A percentile compares a stretch with the other conserved stretches of the same genome.
Evolutionary conservation across 1,139 yeast genomes (phyloP).

Genomic region (Pneumocystis wakefieldiae): DNA sequence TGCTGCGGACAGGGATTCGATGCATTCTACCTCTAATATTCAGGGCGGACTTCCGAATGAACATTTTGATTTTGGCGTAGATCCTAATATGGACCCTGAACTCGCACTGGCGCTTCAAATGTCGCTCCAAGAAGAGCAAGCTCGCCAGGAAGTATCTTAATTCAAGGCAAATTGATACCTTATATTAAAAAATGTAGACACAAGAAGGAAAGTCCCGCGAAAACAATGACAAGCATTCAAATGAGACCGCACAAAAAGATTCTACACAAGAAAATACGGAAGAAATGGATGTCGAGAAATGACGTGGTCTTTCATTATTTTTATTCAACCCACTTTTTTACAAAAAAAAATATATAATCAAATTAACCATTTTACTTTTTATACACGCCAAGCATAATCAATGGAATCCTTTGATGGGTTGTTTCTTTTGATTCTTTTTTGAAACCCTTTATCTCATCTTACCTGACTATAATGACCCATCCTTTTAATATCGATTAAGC

Average conservation of each 20-base stretch:
- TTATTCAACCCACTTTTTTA: too few species aligned
- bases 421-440: background rate
- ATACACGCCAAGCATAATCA: too few species aligned
- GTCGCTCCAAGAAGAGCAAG: constrained; percentile 68
- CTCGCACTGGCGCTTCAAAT: constrained; percentile 83
- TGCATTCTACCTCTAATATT: constrained; percentile 34
- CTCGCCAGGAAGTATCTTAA: constrained; percentile 45
- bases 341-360: too few species aligned
- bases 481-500: background rate
- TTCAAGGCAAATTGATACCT: background rate
- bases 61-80: constrained; percentile 49
- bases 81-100: constrained; percentile 92
- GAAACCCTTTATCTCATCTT: background rate
- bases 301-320: background rate
- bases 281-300: background rate
- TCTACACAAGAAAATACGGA: constrained; percentile 2
- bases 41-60: constrained; percentile 30
- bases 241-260: background rate
- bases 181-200: constrained; percentile 22
- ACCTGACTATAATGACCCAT: background rate
- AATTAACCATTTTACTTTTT: too few species aligned
- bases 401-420: background rate
- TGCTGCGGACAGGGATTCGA: constrained; percentile 38
- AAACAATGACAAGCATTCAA: background rate
- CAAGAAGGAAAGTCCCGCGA: constrained; percentile 8